Percentiles rank a stretch among this genome's conserved stretches.
These are phyloP conservation scores for Auricularia cornea DNA, from an alignment of 768 basidiomycete genomes.

Conservation along the genomic window DNA sequence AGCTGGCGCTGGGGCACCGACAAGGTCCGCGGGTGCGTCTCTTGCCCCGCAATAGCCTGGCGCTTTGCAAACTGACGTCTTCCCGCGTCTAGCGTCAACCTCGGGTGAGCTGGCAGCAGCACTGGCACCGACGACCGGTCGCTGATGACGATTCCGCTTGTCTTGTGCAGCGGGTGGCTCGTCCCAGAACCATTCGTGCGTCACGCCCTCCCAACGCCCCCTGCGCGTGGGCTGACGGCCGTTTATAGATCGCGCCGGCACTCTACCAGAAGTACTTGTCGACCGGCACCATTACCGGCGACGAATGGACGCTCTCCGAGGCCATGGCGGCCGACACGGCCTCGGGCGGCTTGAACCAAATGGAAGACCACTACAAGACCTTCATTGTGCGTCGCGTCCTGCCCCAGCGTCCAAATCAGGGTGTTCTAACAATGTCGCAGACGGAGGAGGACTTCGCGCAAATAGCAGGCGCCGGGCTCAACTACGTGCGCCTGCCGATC, in stretches of 20 bases:
- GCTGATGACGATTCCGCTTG: neutral
- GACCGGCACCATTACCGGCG: slow-evolving; percentile 34
- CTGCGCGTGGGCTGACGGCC: neutral
- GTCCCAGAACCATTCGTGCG: slow-evolving; percentile 56
- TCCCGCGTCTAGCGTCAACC: slow-evolving; percentile 53
- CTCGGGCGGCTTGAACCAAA: slow-evolving; percentile 52
- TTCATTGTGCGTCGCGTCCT: slow-evolving; percentile 60
- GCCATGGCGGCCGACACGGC: slow-evolving; percentile 64
- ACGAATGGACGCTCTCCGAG: slow-evolving; percentile 76
- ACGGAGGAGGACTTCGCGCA: slow-evolving; percentile 92
- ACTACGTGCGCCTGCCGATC: slow-evolving; percentile 85
- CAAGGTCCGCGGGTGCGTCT: slow-evolving; percentile 56
- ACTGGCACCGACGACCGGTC: neutral
- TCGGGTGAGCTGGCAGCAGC: slow-evolving; percentile 35
- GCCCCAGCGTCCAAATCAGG: neutral
- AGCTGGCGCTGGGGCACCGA: slow-evolving; percentile 72
- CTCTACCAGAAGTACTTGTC: slow-evolving; percentile 62
- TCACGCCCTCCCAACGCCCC: neutral
- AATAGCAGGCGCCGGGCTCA: slow-evolving; percentile 89
- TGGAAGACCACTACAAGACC: slow-evolving; percentile 87
- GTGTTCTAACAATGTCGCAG: slow-evolving; percentile 29
- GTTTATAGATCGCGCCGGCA: slow-evolving; percentile 45
- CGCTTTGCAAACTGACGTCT: neutral
- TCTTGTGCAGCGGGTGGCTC: slow-evolving; percentile 60
- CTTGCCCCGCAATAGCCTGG: neutral